Conservation (phyloP, 2,329 filamentous ascomycete genomes). For the Ceratocystis lukuohia region DNA sequence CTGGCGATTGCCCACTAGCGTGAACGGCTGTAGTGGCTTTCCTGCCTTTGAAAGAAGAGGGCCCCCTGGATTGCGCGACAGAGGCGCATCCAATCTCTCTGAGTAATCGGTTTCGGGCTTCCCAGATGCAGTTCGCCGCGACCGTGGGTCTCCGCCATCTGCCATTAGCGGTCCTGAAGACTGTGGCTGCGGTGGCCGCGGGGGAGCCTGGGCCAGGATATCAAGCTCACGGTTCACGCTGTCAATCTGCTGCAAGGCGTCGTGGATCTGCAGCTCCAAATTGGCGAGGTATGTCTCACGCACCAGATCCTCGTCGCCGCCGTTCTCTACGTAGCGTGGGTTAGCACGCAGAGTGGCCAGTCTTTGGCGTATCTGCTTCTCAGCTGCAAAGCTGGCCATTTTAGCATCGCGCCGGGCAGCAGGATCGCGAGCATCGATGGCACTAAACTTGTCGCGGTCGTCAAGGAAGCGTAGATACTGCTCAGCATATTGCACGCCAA, state of each 20-base stretch:
- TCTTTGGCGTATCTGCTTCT: conserved; percentile 72
- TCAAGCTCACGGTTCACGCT: conserved; percentile 71
- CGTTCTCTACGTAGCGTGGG: conserved; percentile 38
- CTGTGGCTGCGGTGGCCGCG: conserved; percentile 31
- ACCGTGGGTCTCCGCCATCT: conserved; percentile 28
- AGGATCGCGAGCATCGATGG: conserved; percentile 48
- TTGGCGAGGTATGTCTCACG: conserved; percentile 67
- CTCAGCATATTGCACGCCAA: conserved; percentile 50
- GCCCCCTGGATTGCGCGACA: conserved; percentile 44
- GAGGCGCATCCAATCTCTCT: conserved; percentile 57
- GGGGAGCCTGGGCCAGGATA: conserved; percentile 62
- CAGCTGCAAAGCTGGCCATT: conserved; percentile 69
- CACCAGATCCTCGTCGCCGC: conserved; percentile 69
- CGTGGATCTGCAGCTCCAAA: conserved; percentile 58
- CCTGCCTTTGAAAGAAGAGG: conserved; percentile 67
- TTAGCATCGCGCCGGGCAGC: conserved; percentile 65
- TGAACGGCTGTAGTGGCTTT: conserved; percentile 83
- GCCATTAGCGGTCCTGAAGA: conserved; percentile 31
- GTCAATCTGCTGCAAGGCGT: conserved; percentile 78
- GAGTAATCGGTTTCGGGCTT: conserved; percentile 43
- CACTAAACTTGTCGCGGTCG: conserved; percentile 57
- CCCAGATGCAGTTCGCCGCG: conserved; percentile 23
- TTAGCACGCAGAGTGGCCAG: conserved; percentile 46
- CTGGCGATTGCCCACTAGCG: conserved; percentile 62
- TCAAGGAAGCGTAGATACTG: conserved; percentile 63